A percentile compares a stretch with the other conserved stretches of the same genome.
phyloP scores from a whole-genome alignment of 2,329 filamentous ascomycete genomes.

The Thielaviopsis musarum region DNA sequence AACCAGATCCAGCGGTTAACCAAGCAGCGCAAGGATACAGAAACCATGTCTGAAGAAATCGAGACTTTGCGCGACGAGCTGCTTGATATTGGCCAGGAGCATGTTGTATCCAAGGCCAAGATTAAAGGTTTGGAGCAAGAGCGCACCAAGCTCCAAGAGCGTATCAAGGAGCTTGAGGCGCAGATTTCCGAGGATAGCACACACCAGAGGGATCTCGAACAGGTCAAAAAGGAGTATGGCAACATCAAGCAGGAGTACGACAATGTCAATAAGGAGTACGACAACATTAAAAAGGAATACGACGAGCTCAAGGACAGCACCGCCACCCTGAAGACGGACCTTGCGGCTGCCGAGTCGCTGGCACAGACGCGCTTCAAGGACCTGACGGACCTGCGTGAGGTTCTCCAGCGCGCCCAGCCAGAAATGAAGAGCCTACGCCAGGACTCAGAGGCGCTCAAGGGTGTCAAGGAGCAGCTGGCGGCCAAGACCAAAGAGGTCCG shows the following conservation, averaged over 20 bases:
- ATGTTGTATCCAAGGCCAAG: slow-evolving; percentile 67
- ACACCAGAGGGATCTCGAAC: slow-evolving; percentile 7
- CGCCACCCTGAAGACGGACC: slow-evolving; percentile 58
- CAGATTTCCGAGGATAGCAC: slow-evolving; percentile 32
- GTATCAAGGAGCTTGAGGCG: slow-evolving; percentile 51
- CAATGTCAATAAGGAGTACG: slow-evolving; percentile 45
- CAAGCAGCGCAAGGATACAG: slow-evolving; percentile 56
- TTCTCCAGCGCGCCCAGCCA: slow-evolving; percentile 70
- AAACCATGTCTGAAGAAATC: slow-evolving; percentile 70
- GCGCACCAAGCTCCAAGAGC: slow-evolving; percentile 27
- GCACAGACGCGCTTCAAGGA: slow-evolving; percentile 82
- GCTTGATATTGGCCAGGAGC: slow-evolving; percentile 61
- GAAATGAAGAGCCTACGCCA: slow-evolving; percentile 65
- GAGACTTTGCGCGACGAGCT: slow-evolving; percentile 69
- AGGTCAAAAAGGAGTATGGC: slow-evolving; percentile 34
- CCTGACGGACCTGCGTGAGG: slow-evolving; percentile 59
- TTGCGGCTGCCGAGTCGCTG: slow-evolving; percentile 71
- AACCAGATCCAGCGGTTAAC: slow-evolving; percentile 54
- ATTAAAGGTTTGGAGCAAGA: slow-evolving; percentile 44
- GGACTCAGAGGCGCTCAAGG: slow-evolving; percentile 60
- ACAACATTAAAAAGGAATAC: slow-evolving; percentile 33
- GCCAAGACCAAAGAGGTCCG: slow-evolving; percentile 43
- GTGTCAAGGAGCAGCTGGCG: slow-evolving; percentile 56
- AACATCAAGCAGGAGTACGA: slow-evolving; percentile 39
- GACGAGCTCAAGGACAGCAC: slow-evolving; percentile 56